Evolutionary conservation across 2,329 filamentous ascomycete species (phyloP), one percentile per base, ranked within the genome.

Genomic region (Chrysosphaeria jannelii): DNA sequence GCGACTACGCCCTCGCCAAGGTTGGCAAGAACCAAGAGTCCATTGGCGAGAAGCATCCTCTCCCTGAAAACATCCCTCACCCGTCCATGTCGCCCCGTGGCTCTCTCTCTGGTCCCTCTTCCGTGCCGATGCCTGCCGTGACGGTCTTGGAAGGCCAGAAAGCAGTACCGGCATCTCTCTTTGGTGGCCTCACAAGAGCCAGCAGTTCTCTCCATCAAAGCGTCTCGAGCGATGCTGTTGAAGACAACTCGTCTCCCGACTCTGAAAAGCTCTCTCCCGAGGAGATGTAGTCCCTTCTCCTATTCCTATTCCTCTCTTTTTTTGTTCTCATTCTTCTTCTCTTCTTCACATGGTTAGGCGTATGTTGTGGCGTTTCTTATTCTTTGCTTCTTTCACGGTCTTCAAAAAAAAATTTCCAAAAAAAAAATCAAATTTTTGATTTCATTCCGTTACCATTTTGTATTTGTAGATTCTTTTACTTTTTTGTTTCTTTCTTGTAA

Each of bases 1-100:
- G 78, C 40, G 78, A 91, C 51, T 91, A 90, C 39, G 79, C 79
- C 40, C 72, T 90, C 50, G 81, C 72, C 46, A 90, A 91, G 54
- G 85, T 85, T 29, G 85, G 85, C 47, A 93, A 93, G 52, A 81
- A 88, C 40, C 75, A 89, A 29, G 89, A 81, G 40, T 70, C 70
- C 39, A 75, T 97, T 39, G 85, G 85, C 38, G 79, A 75, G 38
- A 70, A 90, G 49, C 85, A 97, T 46, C 85, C 85, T 25, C 68
- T 79, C 24, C 78, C 79, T 34, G 78, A 90, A 49, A 88, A 88
- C 45, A 90, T 91, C 45, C 79, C 79, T 14, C 78, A 90, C 51
- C 59, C 81, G 35, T 65, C 69, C 20, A 69, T 69, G 27, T 66
- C 69, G 29, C 45, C 57, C 46, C 37, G 48, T 31, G 31, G 34